phyloP scores from a whole-genome alignment of 495 filamentous ascomycete species.

The Penicillium verhagenii region DNA sequence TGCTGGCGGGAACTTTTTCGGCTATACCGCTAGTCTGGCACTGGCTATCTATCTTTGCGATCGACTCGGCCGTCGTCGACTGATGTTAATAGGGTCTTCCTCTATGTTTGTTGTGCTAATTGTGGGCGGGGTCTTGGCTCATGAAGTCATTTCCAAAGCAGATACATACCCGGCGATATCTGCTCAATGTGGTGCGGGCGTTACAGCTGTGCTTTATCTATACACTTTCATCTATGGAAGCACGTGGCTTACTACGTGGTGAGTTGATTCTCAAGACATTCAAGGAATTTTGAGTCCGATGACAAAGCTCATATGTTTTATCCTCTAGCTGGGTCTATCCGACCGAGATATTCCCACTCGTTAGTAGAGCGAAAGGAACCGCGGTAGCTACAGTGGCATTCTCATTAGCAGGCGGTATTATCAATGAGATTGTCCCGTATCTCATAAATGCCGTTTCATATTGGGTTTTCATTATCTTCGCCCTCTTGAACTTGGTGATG shows the following conservation, averaged over 20 bases:
- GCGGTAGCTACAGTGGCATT: slow-evolving; percentile 47
- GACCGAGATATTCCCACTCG: slow-evolving; percentile 15
- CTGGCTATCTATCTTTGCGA: slow-evolving; percentile 33
- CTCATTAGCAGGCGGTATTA: slow-evolving; percentile 46
- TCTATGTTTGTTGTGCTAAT: slow-evolving; percentile 19
- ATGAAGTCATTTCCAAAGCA: slow-evolving; percentile 9
- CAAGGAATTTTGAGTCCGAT: too few relatives aligned
- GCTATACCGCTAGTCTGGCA: slow-evolving; percentile 44
- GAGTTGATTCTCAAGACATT: too few relatives aligned
- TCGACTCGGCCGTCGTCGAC: slow-evolving; percentile 16
- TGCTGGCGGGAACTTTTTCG: slow-evolving; percentile 48
- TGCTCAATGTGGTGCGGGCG: slow-evolving; percentile 26
- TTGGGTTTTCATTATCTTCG: slow-evolving; percentile 48
- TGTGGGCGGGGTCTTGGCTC: slow-evolving; percentile 18
- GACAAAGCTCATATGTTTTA: too few relatives aligned
- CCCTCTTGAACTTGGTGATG: slow-evolving; percentile 42
- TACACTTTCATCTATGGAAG: slow-evolving; percentile 48
- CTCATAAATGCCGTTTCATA: slow-evolving; percentile 38
- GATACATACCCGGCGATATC: slow-evolving; percentile 7
- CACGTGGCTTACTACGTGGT: slow-evolving; percentile 48
- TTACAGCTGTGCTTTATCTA: slow-evolving; percentile 43
- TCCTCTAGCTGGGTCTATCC: slow-evolving; percentile 29
- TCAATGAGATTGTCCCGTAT: slow-evolving; percentile 44
- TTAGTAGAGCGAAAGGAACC: slow-evolving; percentile 39
- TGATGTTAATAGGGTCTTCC: slow-evolving; percentile 19